A percentile compares a stretch with the other conserved stretches of the same genome.
Evolutionary conservation across 805 yeast species (phyloP).

Genomic region (Suhomyces pyralidae): DNA sequence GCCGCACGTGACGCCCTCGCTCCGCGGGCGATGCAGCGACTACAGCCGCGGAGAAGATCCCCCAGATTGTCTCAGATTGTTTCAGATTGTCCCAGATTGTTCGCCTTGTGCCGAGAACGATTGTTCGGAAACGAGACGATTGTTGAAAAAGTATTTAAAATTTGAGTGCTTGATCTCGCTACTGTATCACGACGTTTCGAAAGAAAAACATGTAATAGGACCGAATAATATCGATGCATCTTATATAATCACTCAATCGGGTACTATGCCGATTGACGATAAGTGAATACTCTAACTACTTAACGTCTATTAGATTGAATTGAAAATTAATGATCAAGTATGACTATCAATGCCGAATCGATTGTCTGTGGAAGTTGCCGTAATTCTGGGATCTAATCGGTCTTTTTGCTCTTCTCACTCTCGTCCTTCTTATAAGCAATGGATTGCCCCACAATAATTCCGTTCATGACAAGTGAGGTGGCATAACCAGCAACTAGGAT

Average conservation of each 20-base stretch:
- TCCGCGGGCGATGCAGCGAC: not conserved
- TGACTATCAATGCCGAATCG: not conserved
- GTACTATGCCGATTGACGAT: not conserved
- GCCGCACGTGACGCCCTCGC: not conserved
- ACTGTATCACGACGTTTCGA: too few species aligned
- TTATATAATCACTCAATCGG: not conserved
- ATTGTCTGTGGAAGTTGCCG: too few species aligned
- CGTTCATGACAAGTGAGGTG: constrained; percentile 33
- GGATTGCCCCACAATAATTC: constrained; percentile 36
- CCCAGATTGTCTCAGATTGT: not conserved
- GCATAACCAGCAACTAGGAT: constrained; percentile 40
- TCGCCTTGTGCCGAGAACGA: not conserved
- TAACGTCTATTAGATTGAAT: not conserved
- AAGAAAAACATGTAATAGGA: not conserved
- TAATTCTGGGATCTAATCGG: too few species aligned
- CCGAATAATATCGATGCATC: not conserved
- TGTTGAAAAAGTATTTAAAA: not conserved
- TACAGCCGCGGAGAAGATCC: not conserved
- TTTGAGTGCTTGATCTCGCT: too few species aligned
- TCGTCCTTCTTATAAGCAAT: constrained; percentile 15
- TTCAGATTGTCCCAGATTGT: not conserved
- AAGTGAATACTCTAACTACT: not conserved
- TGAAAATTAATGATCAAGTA: not conserved
- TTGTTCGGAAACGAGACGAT: not conserved
- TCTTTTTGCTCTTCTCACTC: not conserved